Percentiles rank a stretch among this genome's conserved stretches.
These are phyloP conservation scores for Diaporthe ilicicola DNA, from an alignment of 2,329 filamentous ascomycete species.

Conservation along the genomic window DNA sequence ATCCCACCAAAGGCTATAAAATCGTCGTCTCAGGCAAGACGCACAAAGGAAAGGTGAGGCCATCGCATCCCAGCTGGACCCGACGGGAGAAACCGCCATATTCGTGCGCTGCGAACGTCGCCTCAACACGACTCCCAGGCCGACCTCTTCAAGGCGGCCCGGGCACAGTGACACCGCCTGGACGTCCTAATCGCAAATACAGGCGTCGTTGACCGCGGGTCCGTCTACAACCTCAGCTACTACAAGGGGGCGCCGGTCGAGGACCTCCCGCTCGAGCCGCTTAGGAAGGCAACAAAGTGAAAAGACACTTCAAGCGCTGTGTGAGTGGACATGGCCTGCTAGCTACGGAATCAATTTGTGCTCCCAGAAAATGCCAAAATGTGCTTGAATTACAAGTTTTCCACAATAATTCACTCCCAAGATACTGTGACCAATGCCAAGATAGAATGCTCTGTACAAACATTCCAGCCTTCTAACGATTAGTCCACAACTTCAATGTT, in stretches of 20 bases:
- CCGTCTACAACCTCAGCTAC: slow-evolving; percentile 50
- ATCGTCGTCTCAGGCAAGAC: slow-evolving; percentile 6
- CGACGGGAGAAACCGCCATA: not conserved
- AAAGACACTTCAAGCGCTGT: accelerated
- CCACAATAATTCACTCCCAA: too few relatives aligned
- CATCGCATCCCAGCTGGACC: not conserved
- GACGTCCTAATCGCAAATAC: slow-evolving; percentile 60
- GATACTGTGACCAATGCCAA: too few relatives aligned
- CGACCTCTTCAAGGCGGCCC: slow-evolving; percentile 51
- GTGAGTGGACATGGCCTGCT: too few relatives aligned
- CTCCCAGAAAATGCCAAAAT: too few relatives aligned
- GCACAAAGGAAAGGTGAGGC: not conserved
- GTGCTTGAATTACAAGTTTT: too few relatives aligned
- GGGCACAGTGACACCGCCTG: slow-evolving; percentile 52
- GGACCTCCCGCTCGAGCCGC: slow-evolving; percentile 49
- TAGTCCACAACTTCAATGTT: too few relatives aligned
- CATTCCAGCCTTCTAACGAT: too few relatives aligned
- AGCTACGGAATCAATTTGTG: too few relatives aligned
- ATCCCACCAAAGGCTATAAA: not conserved
- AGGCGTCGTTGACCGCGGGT: slow-evolving; percentile 56
- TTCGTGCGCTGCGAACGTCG: slow-evolving; percentile 49
- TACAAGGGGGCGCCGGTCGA: slow-evolving; percentile 33
- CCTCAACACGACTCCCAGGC: slow-evolving; percentile 54
- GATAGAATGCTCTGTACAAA: too few relatives aligned
- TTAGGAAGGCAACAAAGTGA: not conserved